Evolutionary conservation across 2,329 filamentous ascomycete species (phyloP).

Genomic region (Epichloe amarillans): DNA sequence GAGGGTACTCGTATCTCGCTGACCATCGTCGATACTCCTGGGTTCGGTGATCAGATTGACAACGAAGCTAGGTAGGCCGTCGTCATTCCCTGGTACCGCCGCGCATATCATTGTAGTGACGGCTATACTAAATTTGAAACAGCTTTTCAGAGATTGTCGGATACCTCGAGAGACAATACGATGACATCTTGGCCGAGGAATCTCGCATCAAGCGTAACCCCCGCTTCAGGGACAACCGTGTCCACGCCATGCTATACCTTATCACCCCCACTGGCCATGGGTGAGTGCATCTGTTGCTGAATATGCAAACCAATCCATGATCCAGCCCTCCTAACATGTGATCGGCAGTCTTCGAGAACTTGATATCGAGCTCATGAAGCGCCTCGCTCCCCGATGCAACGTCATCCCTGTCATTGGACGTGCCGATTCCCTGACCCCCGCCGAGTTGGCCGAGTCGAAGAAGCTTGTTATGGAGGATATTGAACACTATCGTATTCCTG

Average conservation of each 20-base stretch:
- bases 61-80: constrained; percentile 78
- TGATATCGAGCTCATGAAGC: constrained; percentile 99
- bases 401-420: constrained; percentile 98
- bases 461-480: constrained; percentile 99
- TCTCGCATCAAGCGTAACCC: constrained; percentile 99
- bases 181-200: constrained; percentile 97
- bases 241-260: constrained; percentile 97
- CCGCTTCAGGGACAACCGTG: constrained; percentile 96
- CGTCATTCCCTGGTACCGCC: not conserved
- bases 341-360: constrained; percentile 75
- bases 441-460: constrained; percentile 96
- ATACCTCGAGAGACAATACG: constrained; percentile 97
- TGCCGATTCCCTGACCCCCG: constrained; percentile 90
- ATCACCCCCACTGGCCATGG: constrained; percentile 96
- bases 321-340: not conserved
- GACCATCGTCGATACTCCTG: constrained; percentile 96
- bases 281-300: constrained; percentile 32
- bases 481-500: constrained; percentile 97
- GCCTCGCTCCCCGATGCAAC: constrained; percentile 92
- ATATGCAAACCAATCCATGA: not conserved
- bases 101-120: not conserved
- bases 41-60: constrained; percentile 97
- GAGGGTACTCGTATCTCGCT: constrained; percentile 96
- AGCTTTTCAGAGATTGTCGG: constrained; percentile 97
- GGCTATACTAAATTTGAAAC: not conserved